These are phyloP conservation scores for Quercus ilex DNA, from an alignment of 306 rosid species.

Conservation along the genomic window DNA sequence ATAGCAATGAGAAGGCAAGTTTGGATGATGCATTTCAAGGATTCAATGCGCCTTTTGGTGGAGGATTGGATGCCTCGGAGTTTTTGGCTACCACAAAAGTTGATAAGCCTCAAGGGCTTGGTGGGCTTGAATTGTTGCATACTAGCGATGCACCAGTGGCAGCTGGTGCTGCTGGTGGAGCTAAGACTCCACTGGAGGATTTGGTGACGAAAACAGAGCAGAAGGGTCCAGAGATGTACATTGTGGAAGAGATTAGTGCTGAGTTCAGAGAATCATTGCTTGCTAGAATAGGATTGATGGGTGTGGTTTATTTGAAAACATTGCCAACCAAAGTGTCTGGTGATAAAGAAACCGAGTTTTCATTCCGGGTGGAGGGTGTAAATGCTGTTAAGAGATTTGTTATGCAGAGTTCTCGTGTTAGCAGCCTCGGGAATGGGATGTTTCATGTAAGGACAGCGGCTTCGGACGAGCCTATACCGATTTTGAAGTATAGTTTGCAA, in stretches of 20 bases:
- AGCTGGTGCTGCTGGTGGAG: constrained; percentile 37
- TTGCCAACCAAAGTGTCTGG: constrained; percentile 67
- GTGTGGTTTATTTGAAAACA: constrained; percentile 78
- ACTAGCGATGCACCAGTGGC: constrained; percentile 52
- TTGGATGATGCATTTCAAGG: constrained; percentile 87
- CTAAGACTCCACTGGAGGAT: constrained; percentile 62
- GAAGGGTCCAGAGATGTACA: constrained; percentile 90
- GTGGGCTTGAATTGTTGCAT: constrained; percentile 92
- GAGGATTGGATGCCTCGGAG: constrained; percentile 91
- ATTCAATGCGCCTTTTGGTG: constrained; percentile 92
- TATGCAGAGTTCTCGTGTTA: constrained; percentile 70
- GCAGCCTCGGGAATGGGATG: constrained; percentile 78
- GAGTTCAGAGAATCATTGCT: constrained; percentile 91
- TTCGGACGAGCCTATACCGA: constrained; percentile 74
- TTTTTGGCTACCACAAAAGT: constrained; percentile 66
- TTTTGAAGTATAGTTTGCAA: constrained; percentile 73
- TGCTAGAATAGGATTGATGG: constrained; percentile 82
- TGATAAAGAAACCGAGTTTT: constrained; percentile 90
- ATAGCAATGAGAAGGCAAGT: constrained; percentile 68
- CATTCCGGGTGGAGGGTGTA: constrained; percentile 78
- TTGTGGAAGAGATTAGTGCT: constrained; percentile 72
- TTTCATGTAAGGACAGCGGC: constrained; percentile 83
- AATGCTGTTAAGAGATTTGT: constrained; percentile 74
- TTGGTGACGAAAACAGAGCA: constrained; percentile 63
- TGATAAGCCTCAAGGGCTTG: constrained; percentile 68